These are phyloP conservation scores for Entomortierella chlamydospora DNA, from an alignment of 192 early-diverging fungal species.

Conservation along the genomic window DNA sequence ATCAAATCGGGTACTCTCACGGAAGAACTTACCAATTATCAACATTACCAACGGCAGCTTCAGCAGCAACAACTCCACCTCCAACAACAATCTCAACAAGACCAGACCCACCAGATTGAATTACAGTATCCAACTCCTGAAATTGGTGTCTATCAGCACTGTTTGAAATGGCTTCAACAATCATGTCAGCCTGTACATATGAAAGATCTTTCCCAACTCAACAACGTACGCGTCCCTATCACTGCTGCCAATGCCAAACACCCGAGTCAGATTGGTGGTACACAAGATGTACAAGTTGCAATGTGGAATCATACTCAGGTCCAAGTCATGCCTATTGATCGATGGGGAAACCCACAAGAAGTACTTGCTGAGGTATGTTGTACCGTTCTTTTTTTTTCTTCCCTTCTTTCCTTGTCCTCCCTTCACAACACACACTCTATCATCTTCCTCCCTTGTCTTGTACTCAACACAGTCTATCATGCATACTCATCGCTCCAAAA, in stretches of 20 bases:
- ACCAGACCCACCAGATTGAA: constrained; percentile 1
- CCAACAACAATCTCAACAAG: constrained; percentile 1
- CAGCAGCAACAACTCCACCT: constrained; percentile 1
- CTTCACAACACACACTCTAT: background rate
- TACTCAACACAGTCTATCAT: too few relatives aligned
- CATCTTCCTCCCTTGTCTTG: too few relatives aligned
- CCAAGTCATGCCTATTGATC: constrained; percentile 43
- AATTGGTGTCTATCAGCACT: constrained; percentile 27
- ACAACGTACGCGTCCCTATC: constrained; percentile 36
- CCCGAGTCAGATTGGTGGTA: constrained; percentile 37
- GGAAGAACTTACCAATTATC: constrained; percentile 10
- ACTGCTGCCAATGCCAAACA: constrained; percentile 38
- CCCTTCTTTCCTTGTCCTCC: background rate
- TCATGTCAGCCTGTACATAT: constrained; percentile 36
- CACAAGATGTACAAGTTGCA: constrained; percentile 35
- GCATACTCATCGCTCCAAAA: too few relatives aligned
- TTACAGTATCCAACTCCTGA: constrained; percentile 5
- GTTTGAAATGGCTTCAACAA: constrained; percentile 47
- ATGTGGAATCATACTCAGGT: constrained; percentile 37
- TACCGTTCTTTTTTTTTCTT: background rate
- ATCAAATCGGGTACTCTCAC: background rate
- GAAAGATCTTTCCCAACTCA: constrained; percentile 28
- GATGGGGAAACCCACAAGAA: constrained; percentile 42
- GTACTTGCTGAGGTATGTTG: constrained; percentile 45
- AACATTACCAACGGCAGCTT: constrained; percentile 6